These are phyloP conservation scores for Cryptococcus depauperatus DNA, from an alignment of 1,284 basidiomycete genomes.

Conservation along the genomic window DNA sequence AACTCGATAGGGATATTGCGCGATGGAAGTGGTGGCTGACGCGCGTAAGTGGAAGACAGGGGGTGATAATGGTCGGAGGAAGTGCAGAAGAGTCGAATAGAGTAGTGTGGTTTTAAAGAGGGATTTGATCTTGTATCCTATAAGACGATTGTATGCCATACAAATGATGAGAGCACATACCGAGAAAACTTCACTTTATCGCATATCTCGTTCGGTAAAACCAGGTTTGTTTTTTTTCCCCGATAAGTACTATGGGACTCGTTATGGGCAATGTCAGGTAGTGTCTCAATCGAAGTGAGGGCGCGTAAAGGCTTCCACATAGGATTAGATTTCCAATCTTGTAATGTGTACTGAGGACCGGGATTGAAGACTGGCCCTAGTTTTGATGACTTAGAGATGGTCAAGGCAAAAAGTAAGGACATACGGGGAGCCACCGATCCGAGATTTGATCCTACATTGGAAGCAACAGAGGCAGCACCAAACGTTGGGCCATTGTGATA, in stretches of 20 bases:
- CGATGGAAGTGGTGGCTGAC: slow-evolving; percentile 31
- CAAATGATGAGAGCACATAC: slow-evolving; percentile 16
- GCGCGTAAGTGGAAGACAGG: slow-evolving; percentile 27
- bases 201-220: slow-evolving; percentile 27
- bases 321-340: slow-evolving; percentile 41
- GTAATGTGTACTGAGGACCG: slow-evolving; percentile 13
- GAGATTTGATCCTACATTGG: too few relatives aligned
- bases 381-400: too few relatives aligned
- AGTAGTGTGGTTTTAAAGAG: slow-evolving; percentile 33
- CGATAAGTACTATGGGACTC: slow-evolving; percentile 29
- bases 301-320: slow-evolving; percentile 43
- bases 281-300: slow-evolving; percentile 30
- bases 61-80: slow-evolving; percentile 69
- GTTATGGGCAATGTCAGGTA: slow-evolving; percentile 33
- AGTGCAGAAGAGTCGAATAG: slow-evolving; percentile 78
- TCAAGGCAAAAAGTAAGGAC: too few relatives aligned
- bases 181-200: slow-evolving; percentile 30
- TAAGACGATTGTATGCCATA: slow-evolving; percentile 1
- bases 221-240: slow-evolving; percentile 25
- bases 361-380: too few relatives aligned
- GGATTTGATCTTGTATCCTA: slow-evolving; percentile 22
- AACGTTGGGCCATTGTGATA: too few relatives aligned
- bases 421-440: too few relatives aligned
- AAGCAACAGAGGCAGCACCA: too few relatives aligned
- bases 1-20: slow-evolving; percentile 67